Percentiles rank a stretch among this genome's conserved stretches.
phyloP scores from a whole-genome alignment of 768 basidiomycete genomes.

The Pluteus cervinus region DNA sequence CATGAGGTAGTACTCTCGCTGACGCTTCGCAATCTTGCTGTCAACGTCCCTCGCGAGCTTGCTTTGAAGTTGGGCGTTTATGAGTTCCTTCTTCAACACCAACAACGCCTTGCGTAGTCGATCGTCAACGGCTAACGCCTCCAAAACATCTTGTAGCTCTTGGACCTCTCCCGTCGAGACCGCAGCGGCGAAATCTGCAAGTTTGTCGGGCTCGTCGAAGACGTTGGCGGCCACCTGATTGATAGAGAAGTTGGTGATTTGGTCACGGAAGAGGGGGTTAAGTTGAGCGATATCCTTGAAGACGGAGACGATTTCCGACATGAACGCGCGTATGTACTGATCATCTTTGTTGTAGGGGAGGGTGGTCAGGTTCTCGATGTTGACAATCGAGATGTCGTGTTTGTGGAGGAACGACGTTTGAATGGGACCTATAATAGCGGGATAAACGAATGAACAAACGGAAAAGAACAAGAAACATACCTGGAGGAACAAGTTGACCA shows the following conservation, averaged over 20 bases:
- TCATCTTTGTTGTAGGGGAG: constrained; percentile 88
- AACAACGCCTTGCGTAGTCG: constrained; percentile 84
- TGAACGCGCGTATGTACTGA: constrained; percentile 93
- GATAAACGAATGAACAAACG: not conserved
- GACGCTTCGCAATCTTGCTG: constrained; percentile 89
- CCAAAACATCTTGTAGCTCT: constrained; percentile 91
- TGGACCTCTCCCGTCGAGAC: constrained; percentile 89
- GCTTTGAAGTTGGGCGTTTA: constrained; percentile 91
- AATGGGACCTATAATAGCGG: constrained; percentile 38
- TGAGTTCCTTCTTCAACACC: constrained; percentile 96
- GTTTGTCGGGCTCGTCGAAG: constrained; percentile 95
- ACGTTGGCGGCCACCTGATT: constrained; percentile 89
- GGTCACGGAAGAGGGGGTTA: constrained; percentile 96
- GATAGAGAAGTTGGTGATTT: constrained; percentile 94
- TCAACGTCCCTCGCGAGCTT: constrained; percentile 93
- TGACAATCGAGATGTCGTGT: constrained; percentile 81
- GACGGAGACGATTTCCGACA: constrained; percentile 92
- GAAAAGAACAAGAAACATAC: constrained; percentile 2
- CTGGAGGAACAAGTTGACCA: constrained; percentile 3
- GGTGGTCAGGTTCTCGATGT: constrained; percentile 77
- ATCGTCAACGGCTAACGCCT: constrained; percentile 81
- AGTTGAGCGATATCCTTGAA: constrained; percentile 99
- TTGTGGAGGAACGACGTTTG: constrained; percentile 84
- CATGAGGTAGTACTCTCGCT: constrained; percentile 94
- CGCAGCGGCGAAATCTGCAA: constrained; percentile 96